These are phyloP conservation scores for Cladophialophora yegresii DNA, from an alignment of 2,329 filamentous ascomycete species.

Conservation along the genomic window DNA sequence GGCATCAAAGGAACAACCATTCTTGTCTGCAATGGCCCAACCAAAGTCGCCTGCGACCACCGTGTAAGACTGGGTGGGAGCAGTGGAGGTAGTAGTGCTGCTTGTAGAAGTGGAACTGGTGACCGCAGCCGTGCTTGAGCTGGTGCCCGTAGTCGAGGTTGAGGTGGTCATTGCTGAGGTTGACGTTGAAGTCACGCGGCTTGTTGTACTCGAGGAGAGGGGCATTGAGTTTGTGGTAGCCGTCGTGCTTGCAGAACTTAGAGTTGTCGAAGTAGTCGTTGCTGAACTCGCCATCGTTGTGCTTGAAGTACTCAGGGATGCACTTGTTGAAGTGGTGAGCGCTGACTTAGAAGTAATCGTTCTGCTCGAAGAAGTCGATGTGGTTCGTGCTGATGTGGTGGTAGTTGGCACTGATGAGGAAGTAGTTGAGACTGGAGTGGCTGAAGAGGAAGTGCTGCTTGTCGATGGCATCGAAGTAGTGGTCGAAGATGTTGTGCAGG, in stretches of 20 bases:
- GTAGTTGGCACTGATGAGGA: neutral
- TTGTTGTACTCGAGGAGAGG: neutral
- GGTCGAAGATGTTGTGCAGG: slow-evolving; percentile 22
- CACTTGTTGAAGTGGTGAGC: neutral
- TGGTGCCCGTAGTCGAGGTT: slow-evolving; percentile 3
- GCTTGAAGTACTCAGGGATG: neutral
- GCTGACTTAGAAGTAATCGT: neutral
- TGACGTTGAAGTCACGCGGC: neutral
- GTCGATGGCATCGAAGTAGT: slow-evolving; percentile 12
- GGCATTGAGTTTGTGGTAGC: neutral
- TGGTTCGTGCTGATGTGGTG: neutral
- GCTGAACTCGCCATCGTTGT: slow-evolving; percentile 2
- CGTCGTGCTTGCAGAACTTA: neutral
- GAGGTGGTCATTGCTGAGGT: slow-evolving; percentile 12
- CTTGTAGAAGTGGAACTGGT: neutral
- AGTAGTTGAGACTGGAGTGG: neutral
- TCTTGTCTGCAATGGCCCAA: slow-evolving; percentile 24
- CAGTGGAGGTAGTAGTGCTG: slow-evolving; percentile 14
- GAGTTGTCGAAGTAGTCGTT: neutral
- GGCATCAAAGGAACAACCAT: slow-evolving; percentile 28
- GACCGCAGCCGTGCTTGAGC: neutral
- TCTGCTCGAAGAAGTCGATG: slow-evolving; percentile 3
- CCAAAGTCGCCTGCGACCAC: slow-evolving; percentile 29
- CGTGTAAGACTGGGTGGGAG: slow-evolving; percentile 22
- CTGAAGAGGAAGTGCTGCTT: neutral